Conservation (phyloP, 495 filamentous ascomycete genomes). For the Hypoxylon cercidicola region DNA sequence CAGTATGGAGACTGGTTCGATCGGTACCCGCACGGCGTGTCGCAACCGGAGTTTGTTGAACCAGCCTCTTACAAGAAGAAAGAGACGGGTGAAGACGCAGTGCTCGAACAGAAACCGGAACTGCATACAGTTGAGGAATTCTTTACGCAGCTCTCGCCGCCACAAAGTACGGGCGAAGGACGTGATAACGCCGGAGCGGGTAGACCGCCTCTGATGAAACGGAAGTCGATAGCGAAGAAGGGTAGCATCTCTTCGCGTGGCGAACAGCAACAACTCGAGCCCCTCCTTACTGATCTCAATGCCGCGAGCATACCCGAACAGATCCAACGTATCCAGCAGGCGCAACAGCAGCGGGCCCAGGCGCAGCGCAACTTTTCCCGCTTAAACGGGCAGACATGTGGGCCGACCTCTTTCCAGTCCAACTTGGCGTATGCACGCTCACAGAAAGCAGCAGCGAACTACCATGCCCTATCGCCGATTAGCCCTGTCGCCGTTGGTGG, state of each 20-base stretch:
- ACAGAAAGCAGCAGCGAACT: slow-evolving; percentile 48
- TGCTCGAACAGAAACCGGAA: slow-evolving; percentile 85
- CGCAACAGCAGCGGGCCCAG: slow-evolving; percentile 52
- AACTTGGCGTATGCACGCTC: slow-evolving; percentile 50
- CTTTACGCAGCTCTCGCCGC: slow-evolving; percentile 83
- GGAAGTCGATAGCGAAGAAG: slow-evolving; percentile 57
- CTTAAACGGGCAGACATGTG: slow-evolving; percentile 51
- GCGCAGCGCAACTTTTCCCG: slow-evolving; percentile 55
- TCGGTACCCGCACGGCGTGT: slow-evolving; percentile 92
- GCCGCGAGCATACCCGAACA: slow-evolving; percentile 43
- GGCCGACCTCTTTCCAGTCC: slow-evolving; percentile 52
- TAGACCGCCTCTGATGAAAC: slow-evolving; percentile 52
- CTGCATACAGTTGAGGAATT: slow-evolving; percentile 95
- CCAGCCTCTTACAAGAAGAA: slow-evolving; percentile 73
- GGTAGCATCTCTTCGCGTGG: slow-evolving; percentile 49
- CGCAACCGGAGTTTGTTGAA: slow-evolving; percentile 83
- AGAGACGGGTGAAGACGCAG: slow-evolving; percentile 80
- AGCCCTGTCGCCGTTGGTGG: slow-evolving; percentile 55
- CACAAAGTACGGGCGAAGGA: slow-evolving; percentile 58
- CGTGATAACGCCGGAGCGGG: slow-evolving; percentile 40
- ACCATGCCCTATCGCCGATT: slow-evolving; percentile 59
- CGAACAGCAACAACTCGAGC: slow-evolving; percentile 53
- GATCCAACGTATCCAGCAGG: slow-evolving; percentile 48
- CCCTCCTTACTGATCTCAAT: slow-evolving; percentile 54
- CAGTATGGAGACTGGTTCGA: slow-evolving; percentile 99